A percentile compares a stretch with the other conserved stretches of the same genome.
Conservation (phyloP, 2,329 filamentous ascomycete genomes). For the Pleomassaria siparia region DNA sequence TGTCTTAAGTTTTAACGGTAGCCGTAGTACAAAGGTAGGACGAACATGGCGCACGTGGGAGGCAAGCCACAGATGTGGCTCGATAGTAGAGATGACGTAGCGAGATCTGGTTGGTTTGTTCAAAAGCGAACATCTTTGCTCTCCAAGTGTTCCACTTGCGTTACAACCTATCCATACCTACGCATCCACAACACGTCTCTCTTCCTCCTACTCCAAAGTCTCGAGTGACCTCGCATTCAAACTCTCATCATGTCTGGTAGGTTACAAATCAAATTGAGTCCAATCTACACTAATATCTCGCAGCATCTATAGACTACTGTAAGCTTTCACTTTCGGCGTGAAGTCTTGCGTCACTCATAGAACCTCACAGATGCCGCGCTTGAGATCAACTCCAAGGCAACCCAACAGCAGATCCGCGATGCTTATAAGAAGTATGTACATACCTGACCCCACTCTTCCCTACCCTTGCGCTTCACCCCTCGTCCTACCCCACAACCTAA, state of each 20-base stretch:
- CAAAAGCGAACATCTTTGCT: background rate
- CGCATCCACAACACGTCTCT: background rate
- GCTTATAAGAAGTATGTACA: conserved; percentile 87
- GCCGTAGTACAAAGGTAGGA: background rate
- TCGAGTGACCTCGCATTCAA: background rate
- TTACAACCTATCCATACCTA: conserved; percentile 5
- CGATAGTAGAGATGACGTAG: background rate
- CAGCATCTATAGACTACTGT: conserved; percentile 30
- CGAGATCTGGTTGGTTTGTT: background rate
- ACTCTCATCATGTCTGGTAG: conserved; percentile 24
- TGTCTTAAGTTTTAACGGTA: no score
- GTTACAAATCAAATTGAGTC: background rate
- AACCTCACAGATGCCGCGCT: conserved; percentile 48
- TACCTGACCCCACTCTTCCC: background rate
- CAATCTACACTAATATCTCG: conserved; percentile 14
- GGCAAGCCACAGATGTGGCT: conserved; percentile 2
- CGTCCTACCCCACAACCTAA: conserved; percentile 6
- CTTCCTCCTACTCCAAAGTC: background rate
- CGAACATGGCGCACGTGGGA: background rate
- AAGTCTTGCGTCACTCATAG: background rate
- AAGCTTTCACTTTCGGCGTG: conserved; percentile 4
- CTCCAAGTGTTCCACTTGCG: conserved; percentile 4
- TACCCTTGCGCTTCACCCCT: background rate
- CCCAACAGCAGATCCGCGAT: conserved; percentile 81
- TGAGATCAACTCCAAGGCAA: conserved; percentile 71